Evolutionary conservation across 352 stramenopile species (phyloP), one percentile per base, ranked within the genome.

Genomic region (Saprolegnia diclina): DNA sequence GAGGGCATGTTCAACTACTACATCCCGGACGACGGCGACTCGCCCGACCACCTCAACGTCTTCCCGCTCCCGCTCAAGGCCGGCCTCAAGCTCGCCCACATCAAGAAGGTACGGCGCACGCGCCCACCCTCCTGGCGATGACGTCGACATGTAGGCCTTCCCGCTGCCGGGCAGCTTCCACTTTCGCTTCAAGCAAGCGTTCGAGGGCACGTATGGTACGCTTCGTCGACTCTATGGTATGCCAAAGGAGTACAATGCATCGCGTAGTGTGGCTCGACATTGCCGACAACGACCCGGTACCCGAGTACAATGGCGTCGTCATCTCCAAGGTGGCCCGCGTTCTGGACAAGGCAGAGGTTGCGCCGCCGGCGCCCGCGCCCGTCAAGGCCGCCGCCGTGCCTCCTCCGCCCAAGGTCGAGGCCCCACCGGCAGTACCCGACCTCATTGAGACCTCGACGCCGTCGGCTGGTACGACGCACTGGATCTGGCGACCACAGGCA

Each of bases 1-100:
- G 85, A 93, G 65, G 83, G 85, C 56, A 91, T 93, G 85, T 79
- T 94, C 56, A 92, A 94, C 75, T 94, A 94, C 76, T 92, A 91
- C 57, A 77, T 94, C 61, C 86, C 86, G 40, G 86, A 94, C 70
- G 86, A 94, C 75, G 86, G 86, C 44, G 86, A 94, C 73, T 87
- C 82, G 55, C 89, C 83, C 64, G 86, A 94, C 69, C 86, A 94
- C 76, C 68, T 92, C 67, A 94, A 94, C 71, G 82, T 94, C 56
- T 82, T 89, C 67, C 83, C 83, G 35, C 76, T 94, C 65, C 86
- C 86, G n/a, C 81, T 78, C 54, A 84, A 91, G 56, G 83, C 91
- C 13, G 76, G 86, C 72, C 73, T 92, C 48, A 80, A 79, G 50
- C 77, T 94, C 5, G 75, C 87, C 55, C 83, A 94, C 56, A 75